Evolutionary conservation across 1,284 basidiomycete species (phyloP), one percentile per base, ranked within the genome.

Genomic region (Thelephora terrestris): DNA sequence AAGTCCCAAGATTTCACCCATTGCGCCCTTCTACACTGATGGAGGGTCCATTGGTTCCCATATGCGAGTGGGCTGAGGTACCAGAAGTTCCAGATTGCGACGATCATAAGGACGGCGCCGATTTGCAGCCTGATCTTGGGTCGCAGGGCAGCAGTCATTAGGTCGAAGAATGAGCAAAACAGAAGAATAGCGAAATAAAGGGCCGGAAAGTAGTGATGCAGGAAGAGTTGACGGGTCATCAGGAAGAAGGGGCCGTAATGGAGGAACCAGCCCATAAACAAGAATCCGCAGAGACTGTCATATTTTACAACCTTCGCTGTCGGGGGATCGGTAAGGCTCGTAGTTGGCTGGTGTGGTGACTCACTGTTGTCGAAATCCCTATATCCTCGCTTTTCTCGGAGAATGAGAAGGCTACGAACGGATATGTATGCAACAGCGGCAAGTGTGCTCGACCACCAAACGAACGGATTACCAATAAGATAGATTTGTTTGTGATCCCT

Each of bases 1-100:
- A 99, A 98, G 65, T 99, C 96, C 95, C 96, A 99, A 2, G 81
- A 85, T 69, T 84, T 89, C 48, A 93, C 59, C 90, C 91, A 93
- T 60, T 83, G 82, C 5, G 92, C 84, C 42, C 71, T 74, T 51
- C 79, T 67, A 61, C 95, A 99, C 52, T 87, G 75, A 10, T 61
- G 61, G 64, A 75, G 84, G 25, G 93, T 99, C 96, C 96, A 99
- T 0, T 78, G 73, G 17, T 67, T 76, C 0, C 91, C 96, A 63
- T 99, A 99, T 0, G 79, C 74, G 44, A 99, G 64, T 0, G 95
- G 87, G 53, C 84, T 86, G 61, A 92, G 88, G 59, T 85, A 76
- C 43, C 72, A 71, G 68, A 83, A 98, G 52, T 82, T 82, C 76
- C 82, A 87, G 21, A 95, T 65, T 0, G 84, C 87, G 37, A 92